Conservation (phyloP, 129 eudicot species). For the Saussurea involucrata region DNA sequence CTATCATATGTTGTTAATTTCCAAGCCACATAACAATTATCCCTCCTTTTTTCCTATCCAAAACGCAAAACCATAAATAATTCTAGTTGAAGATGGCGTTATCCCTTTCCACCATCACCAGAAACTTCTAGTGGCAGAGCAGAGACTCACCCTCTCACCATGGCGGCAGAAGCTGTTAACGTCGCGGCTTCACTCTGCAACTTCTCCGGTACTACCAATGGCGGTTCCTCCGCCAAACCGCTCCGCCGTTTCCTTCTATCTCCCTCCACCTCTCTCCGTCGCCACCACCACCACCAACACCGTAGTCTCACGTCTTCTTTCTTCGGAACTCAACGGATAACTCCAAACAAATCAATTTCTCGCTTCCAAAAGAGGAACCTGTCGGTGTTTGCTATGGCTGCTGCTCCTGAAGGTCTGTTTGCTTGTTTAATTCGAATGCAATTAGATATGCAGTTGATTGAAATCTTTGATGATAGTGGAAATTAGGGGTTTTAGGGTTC, state of each 20-base stretch:
- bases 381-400: slow-evolving; percentile 33
- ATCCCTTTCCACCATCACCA: slow-evolving; percentile 15
- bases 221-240: slow-evolving; percentile 11
- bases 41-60: slow-evolving; percentile 3
- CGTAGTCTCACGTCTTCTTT: slow-evolving; percentile 22
- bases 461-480: not conserved
- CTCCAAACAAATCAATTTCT: not conserved
- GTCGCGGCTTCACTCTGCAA: slow-evolving; percentile 31
- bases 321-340: slow-evolving; percentile 20
- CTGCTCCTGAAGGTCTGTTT: slow-evolving; percentile 26
- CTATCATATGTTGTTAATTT: not conserved
- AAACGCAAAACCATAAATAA: not conserved
- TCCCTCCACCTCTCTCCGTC: slow-evolving; percentile 26
- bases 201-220: slow-evolving; percentile 26
- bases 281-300: slow-evolving; percentile 2
- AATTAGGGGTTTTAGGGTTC: not conserved
- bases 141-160: not conserved
- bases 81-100: not conserved
- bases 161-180: slow-evolving; percentile 43
- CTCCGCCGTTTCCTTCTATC: slow-evolving; percentile 27
- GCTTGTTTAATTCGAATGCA: not conserved
- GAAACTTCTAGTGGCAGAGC: slow-evolving; percentile 1
- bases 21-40: slow-evolving; percentile 15
- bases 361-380: slow-evolving; percentile 22
- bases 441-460: not conserved